These are phyloP conservation scores for Calonectria ilicicola DNA, from an alignment of 2,329 filamentous ascomycete genomes.

Conservation along the genomic window DNA sequence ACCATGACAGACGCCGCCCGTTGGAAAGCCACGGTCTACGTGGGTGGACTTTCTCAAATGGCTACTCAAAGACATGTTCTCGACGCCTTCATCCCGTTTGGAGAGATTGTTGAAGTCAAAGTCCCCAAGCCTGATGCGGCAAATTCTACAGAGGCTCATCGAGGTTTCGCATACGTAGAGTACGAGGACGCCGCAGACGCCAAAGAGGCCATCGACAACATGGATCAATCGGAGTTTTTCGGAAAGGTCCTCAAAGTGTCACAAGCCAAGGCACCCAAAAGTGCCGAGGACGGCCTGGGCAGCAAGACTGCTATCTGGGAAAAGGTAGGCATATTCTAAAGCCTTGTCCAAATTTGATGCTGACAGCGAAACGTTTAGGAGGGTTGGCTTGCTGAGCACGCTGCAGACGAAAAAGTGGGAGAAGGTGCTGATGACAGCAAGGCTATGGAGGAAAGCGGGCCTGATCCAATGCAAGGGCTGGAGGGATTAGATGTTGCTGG, in stretches of 20 bases:
- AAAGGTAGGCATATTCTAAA: conserved; percentile 73
- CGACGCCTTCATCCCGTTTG: conserved; percentile 96
- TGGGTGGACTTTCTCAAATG: conserved; percentile 85
- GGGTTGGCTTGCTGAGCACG: conserved; percentile 90
- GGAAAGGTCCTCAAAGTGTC: conserved; percentile 93
- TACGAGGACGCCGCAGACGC: conserved; percentile 89
- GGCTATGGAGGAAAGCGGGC: conserved; percentile 62
- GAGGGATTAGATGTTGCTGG: conserved; percentile 95
- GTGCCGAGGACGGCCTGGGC: conserved; percentile 85
- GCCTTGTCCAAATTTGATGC: background rate
- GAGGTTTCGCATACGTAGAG: conserved; percentile 97
- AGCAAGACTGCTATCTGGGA: conserved; percentile 97
- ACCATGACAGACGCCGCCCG: conserved; percentile 84
- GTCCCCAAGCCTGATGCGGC: conserved; percentile 89
- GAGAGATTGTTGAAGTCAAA: conserved; percentile 92
- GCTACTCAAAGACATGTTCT: conserved; percentile 83
- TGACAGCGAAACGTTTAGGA: conserved; percentile 69
- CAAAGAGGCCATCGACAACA: conserved; percentile 96
- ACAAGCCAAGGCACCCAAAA: conserved; percentile 91
- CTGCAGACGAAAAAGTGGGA: conserved; percentile 80
- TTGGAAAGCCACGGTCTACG: conserved; percentile 91
- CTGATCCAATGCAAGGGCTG: conserved; percentile 95
- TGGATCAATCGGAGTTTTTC: conserved; percentile 97
- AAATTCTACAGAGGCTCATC: conserved; percentile 82
- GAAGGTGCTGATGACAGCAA: conserved; percentile 34